Conservation (phyloP, 768 basidiomycete species). For the Cyathus striatus region DNA sequence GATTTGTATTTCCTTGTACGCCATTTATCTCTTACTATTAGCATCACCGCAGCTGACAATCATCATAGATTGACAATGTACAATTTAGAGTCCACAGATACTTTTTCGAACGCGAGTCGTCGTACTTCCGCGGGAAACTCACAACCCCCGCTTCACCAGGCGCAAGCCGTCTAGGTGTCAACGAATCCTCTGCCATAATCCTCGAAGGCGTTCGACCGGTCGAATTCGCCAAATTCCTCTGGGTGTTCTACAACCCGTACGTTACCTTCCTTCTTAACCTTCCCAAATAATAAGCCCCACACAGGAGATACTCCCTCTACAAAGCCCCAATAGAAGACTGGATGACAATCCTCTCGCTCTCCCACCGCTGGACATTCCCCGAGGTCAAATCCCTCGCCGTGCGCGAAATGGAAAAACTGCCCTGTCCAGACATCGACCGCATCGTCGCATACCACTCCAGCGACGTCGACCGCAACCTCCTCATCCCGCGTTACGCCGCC, state of each 20-base stretch:
- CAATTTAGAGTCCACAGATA: slow-evolving; percentile 56
- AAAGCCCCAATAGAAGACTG: slow-evolving; percentile 46
- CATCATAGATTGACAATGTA: slow-evolving; percentile 45
- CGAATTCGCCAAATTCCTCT: slow-evolving; percentile 43
- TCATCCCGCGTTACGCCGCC: slow-evolving; percentile 46
- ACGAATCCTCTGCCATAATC: slow-evolving; percentile 35
- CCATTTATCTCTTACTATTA: not conserved
- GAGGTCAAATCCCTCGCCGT: slow-evolving; percentile 49
- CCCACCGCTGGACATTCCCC: slow-evolving; percentile 49
- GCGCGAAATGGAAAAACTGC: slow-evolving; percentile 43
- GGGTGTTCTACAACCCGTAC: slow-evolving; percentile 56
- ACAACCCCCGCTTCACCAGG: slow-evolving; percentile 22
- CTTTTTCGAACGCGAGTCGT: slow-evolving; percentile 61
- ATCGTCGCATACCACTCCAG: slow-evolving; percentile 53
- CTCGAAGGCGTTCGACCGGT: slow-evolving; percentile 26
- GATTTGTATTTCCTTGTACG: slow-evolving; percentile 52
- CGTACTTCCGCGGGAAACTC: slow-evolving; percentile 35
- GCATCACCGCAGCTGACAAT: not conserved
- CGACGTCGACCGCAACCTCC: slow-evolving; percentile 39
- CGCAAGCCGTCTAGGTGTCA: slow-evolving; percentile 25
- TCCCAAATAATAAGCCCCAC: not conserved
- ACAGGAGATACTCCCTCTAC: slow-evolving; percentile 53
- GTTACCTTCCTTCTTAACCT: slow-evolving; percentile 5
- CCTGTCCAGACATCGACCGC: slow-evolving; percentile 44
- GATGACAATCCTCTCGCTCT: slow-evolving; percentile 47